Evolutionary conservation across 2,329 filamentous ascomycete genomes (phyloP), one percentile per base, ranked within the genome.

Genomic region (Huntiella savannae): DNA sequence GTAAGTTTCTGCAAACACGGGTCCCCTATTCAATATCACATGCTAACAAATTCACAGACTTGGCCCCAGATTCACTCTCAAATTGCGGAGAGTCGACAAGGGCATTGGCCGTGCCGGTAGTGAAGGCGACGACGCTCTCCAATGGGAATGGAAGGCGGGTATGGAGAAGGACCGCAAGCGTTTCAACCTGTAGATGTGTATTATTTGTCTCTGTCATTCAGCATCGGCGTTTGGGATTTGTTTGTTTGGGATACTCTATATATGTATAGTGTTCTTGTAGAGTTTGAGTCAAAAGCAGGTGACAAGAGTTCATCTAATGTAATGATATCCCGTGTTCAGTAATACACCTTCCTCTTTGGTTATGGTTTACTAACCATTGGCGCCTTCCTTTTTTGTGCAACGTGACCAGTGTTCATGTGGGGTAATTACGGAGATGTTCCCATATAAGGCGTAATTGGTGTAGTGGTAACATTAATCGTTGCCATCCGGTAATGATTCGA

Each of bases 61-160:
- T 33, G 84, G 85, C 0, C 83, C 82, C 15, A 69, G 55, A 70
- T 91, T 65, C 43, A 68, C 64, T 2, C 63, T 96, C 53, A 96
- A 96, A 67, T 64, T 98, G 56, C 75, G 87, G 54, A 76, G 91
- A 56, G 79, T 96, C 38, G 88, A 96, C 59, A 87, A 86, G 63
- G 88, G 87, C 0, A 82, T 98, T 53, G 75, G 75, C 11, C 63
- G 72, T 47, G 75, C 76, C 5, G 76, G 76, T 13, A 78, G 75
- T 54, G 70, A 77, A 51, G 73, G 83, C 68, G 67, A 76, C 61
- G 66, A 79, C 61, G 84, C 85, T 34, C 74, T 85, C 54, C 83
- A 93, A 58, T 96, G 91, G 88, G 76, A 95, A 60, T 98, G 91
- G 91, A 92, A 93, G 65, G 81, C 82, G 8, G 77, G 78, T 59